phyloP scores from a whole-genome alignment of 352 stramenopile species.

The Globisporangium polare region DNA sequence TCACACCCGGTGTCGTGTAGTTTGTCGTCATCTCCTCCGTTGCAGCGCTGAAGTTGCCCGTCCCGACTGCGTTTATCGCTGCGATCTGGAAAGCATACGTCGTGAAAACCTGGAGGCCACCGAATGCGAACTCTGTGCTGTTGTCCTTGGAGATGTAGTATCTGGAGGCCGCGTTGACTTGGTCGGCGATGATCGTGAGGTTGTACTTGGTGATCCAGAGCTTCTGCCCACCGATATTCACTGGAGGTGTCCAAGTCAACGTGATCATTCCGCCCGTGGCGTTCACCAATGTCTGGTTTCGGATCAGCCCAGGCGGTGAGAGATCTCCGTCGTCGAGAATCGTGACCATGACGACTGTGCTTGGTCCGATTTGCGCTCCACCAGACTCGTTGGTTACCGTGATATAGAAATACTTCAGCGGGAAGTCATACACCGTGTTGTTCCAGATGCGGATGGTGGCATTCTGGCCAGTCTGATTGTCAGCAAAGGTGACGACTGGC shows the following conservation, averaged over 20 bases:
- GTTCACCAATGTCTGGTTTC: constrained; percentile 9
- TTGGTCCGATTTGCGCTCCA: constrained; percentile 24
- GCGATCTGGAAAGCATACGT: constrained; percentile 33
- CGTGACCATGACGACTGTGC: constrained; percentile 25
- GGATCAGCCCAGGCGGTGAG: constrained; percentile 34
- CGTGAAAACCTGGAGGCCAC: constrained; percentile 20
- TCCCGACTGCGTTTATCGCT: constrained; percentile 36
- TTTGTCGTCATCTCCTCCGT: constrained; percentile 30
- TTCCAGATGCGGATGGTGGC: constrained; percentile 34
- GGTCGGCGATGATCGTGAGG: constrained; percentile 15
- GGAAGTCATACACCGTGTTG: constrained; percentile 45
- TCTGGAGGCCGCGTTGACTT: background rate
- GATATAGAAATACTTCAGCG: constrained; percentile 42
- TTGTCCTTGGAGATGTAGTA: constrained; percentile 30
- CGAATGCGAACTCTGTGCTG: constrained; percentile 27
- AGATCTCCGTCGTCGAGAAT: constrained; percentile 49
- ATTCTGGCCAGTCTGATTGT: constrained; percentile 21
- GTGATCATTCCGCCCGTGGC: constrained; percentile 46
- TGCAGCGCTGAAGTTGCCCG: constrained; percentile 16
- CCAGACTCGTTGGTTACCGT: constrained; percentile 24
- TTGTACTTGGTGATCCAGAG: constrained; percentile 44
- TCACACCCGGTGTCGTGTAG: constrained; percentile 30
- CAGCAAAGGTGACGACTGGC: constrained; percentile 30
- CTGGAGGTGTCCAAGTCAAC: constrained; percentile 34
- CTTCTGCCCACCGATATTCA: constrained; percentile 35